Base-by-base conservation (phyloP, 2,329 filamentous ascomycete genomes). In the Ophiosphaerella korrae region DNA sequence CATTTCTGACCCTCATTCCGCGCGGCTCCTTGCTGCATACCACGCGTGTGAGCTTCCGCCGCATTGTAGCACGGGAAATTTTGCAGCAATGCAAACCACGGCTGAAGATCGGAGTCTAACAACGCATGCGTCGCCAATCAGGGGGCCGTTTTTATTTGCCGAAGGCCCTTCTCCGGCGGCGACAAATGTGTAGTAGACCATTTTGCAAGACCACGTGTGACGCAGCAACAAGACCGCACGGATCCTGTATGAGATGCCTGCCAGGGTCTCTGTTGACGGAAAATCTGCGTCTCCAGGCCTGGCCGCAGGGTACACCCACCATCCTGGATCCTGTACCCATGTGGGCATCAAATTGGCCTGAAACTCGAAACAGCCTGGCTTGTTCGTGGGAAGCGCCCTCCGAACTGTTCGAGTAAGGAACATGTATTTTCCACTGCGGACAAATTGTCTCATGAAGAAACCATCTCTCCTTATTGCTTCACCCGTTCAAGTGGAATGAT, bases 181-280 rank as follows among this genome's bases (percentile, higher is more conserved):
- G 24, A 24, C 26, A n/a, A 16, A 43, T n/a, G 12, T 42, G 42
- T 48, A 41, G 32, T 32, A 50, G 36, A 43, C 44, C 47, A 31
- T 18, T 45, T 36, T 43, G 40, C 31, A 35, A 29, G 8, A 8
- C 26, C 26, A 38, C 33, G 32, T 41, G 36, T 5, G 44, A 14
- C 18, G 35, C 44, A 42, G 45, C 37, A 45, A 39, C 39, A 18
- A 45, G 42, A 41, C 41, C 32, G 54, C 56, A 57, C 51, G 45
- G 57, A 55, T 45, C 38, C 32, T 50, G 46, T 48, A 38, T 42
- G 54, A 60, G 59, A 65, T 63, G 58, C 56, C 54, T 42, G 39
- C 58, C 55, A 60, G 63, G 66, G 63, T 60, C 55, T 47, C 53
- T 48, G 57, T 64, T 55, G 63, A 67, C 51, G 67, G 66, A 65